Percentiles rank a stretch among this genome's conserved stretches.
These are phyloP conservation scores for Claviceps sorghi DNA, from an alignment of 2,329 filamentous ascomycete species.

Conservation along the genomic window DNA sequence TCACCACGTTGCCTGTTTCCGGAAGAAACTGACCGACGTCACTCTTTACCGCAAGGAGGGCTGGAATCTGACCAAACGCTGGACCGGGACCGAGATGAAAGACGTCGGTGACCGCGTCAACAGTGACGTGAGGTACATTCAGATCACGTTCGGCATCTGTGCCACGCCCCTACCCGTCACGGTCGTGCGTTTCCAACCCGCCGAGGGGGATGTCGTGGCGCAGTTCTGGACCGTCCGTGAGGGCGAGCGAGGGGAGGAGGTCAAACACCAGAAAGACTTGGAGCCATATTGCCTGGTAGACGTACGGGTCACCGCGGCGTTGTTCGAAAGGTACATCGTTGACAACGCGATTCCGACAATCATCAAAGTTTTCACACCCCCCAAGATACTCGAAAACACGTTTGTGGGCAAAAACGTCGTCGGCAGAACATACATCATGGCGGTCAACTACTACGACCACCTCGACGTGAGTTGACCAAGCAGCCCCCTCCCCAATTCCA, in stretches of 20 bases:
- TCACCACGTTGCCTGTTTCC: slow-evolving; percentile 28
- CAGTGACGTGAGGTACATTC: slow-evolving; percentile 17
- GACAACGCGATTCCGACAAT: slow-evolving; percentile 15
- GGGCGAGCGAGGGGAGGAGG: slow-evolving; percentile 9
- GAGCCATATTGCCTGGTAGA: slow-evolving; percentile 26
- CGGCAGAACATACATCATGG: slow-evolving; percentile 10
- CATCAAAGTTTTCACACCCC: slow-evolving; percentile 11
- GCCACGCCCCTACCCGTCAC: slow-evolving; percentile 20
- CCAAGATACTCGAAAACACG: background rate
- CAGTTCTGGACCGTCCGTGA: slow-evolving; percentile 23
- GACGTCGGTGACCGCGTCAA: slow-evolving; percentile 24
- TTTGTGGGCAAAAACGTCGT: slow-evolving; percentile 6
- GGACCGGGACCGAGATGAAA: slow-evolving; percentile 24
- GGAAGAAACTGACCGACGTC: slow-evolving; percentile 28
- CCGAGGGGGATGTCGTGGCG: slow-evolving; percentile 21
- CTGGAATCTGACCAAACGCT: slow-evolving; percentile 28
- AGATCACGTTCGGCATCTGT: slow-evolving; percentile 25
- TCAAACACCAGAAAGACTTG: slow-evolving; percentile 17
- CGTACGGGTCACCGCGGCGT: slow-evolving; percentile 19
- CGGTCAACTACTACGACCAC: slow-evolving; percentile 10
- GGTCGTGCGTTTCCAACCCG: slow-evolving; percentile 28
- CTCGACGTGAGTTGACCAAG: slow-evolving; percentile 11
- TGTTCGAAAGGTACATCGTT: slow-evolving; percentile 23
- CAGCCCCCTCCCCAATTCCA: background rate
- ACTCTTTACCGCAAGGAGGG: slow-evolving; percentile 28